Evolutionary conservation across 2,329 filamentous ascomycete genomes (phyloP), one percentile per base, ranked within the genome.

Genomic region (Leptographium radiaticola): DNA sequence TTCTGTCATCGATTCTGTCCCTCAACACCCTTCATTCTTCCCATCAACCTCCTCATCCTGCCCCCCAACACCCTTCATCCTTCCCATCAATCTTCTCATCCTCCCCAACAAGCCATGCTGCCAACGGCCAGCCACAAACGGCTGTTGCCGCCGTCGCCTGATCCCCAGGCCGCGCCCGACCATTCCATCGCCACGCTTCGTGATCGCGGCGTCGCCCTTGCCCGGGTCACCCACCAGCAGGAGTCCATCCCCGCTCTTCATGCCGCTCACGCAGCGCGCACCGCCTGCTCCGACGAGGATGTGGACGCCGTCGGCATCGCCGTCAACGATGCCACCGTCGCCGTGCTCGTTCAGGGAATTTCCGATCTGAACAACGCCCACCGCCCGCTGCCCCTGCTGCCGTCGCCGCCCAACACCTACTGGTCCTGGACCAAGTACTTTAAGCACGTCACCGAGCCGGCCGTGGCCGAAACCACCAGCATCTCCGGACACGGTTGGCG

Each of bases 371-470:
- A 34, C 33, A n/a, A 13, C 18, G 13, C 8, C 25, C 31, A 42
- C 16, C 36, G 15, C 6, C 36, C 13, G 8, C 5, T 36, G 13
- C 49, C 39, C 4, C 38, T 43, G n/a, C 30, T 45, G n/a, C 18
- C 42, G 20, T 54, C 40, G 10, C 13, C 44, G 18, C 54, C 55
- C 1, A 52, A 47, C 11, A 56, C 51, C 2, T 4, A 55, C 9
- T 42, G 49, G 38, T n/a, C 51, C 30, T 60, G 57, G 57, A 61
- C 60, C n/a, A 57, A 56, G 52, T 61, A 61, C 54, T 61, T 50
- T n/a, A 38, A 43, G 49, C 34, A 40, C 6, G 36, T 49, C 11
- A n/a, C 18, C 6, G 34, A 10, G 11, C n/a, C 34, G 6, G 48
- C 31, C 45, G 8, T 5, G 15, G 45, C 6, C 9, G 30, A 47